Evolutionary conservation across 2,329 filamentous ascomycete genomes (phyloP), one percentile per base, ranked within the genome.

Genomic region (Aspergillus felis): DNA sequence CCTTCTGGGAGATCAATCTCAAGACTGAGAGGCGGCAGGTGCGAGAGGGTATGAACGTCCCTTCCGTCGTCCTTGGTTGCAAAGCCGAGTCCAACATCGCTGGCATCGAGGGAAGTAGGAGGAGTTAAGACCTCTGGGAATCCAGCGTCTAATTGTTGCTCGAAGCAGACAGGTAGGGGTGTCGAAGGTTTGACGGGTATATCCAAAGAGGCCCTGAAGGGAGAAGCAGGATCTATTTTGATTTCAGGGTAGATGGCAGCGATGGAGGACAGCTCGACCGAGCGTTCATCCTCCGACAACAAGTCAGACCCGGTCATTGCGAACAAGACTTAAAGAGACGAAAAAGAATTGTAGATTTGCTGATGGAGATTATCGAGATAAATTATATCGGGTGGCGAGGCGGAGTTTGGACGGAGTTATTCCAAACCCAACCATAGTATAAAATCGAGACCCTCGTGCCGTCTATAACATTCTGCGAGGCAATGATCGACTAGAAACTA

Each of bases 231-330:
- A 54, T 84, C 77, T 57, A 82, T 69, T 32, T 74, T 71, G 20
- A 87, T 78, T 71, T 88, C 85, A 1, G 85, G 85, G 58, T 79
- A 88, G 56, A 88, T 88, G 51, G 85, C 84, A 48, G 79, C 77
- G 57, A 88, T 79, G 25, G 84, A 80, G 9, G 77, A 79, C 50
- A 87, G 74, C 71, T 88, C 85, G 63, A 85, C 79, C 29, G 78
- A 76, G 60, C 85, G 80, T 63, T 87, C 84, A 66, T 87, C 84
- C 12, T 82, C 79, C 10, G 57, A 54, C 24, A 65, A 57, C 22
- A 57, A 55, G 17, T 66, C 65, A 53, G 69, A 64, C 62, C 77
- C 76, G 51, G 72, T 68, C 75, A 78, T 76, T 20, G 49, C 60
- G 57, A 58, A 52, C 41, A 49, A 42, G 27, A 17, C 27, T 4